These are phyloP conservation scores for Sphagnurus paluster DNA, from an alignment of 1,284 basidiomycete genomes.

Conservation along the genomic window DNA sequence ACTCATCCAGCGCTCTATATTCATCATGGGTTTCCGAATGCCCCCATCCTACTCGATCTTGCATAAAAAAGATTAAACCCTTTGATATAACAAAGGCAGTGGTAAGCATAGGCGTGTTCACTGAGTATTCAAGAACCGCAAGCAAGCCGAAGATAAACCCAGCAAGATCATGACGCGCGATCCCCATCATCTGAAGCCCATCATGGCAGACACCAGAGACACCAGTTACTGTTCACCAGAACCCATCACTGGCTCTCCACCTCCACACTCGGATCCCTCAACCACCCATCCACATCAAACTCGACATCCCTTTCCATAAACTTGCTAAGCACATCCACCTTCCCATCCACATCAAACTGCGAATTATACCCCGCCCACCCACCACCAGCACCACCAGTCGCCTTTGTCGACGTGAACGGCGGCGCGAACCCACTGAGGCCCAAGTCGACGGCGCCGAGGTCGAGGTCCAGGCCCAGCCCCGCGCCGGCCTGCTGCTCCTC, in stretches of 20 bases:
- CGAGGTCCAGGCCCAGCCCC: slow-evolving; percentile 1
- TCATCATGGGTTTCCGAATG: no score
- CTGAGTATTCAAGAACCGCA: background rate
- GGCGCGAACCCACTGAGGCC: slow-evolving; percentile 25
- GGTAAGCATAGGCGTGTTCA: no score
- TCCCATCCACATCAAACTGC: slow-evolving; percentile 32
- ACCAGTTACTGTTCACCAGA: background rate
- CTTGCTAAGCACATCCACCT: slow-evolving; percentile 29
- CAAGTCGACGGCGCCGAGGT: slow-evolving; percentile 3
- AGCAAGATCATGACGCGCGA: no score
- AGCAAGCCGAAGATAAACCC: background rate
- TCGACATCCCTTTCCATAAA: slow-evolving; percentile 34
- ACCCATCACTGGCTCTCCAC: slow-evolving; percentile 15
- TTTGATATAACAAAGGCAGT: no score
- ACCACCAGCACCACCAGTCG: slow-evolving; percentile 9
- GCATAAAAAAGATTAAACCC: no score
- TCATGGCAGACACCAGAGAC: background rate
- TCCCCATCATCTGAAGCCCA: no score
- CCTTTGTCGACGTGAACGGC: slow-evolving; percentile 32
- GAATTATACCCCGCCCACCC: slow-evolving; percentile 30
- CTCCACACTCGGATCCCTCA: slow-evolving; percentile 20
- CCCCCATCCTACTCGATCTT: no score
- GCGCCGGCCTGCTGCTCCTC: slow-evolving; percentile 12
- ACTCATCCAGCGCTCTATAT: no score
- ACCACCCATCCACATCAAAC: slow-evolving; percentile 26